phyloP scores from a whole-genome alignment of 495 filamentous ascomycete species.

The Platismatia glauca region DNA sequence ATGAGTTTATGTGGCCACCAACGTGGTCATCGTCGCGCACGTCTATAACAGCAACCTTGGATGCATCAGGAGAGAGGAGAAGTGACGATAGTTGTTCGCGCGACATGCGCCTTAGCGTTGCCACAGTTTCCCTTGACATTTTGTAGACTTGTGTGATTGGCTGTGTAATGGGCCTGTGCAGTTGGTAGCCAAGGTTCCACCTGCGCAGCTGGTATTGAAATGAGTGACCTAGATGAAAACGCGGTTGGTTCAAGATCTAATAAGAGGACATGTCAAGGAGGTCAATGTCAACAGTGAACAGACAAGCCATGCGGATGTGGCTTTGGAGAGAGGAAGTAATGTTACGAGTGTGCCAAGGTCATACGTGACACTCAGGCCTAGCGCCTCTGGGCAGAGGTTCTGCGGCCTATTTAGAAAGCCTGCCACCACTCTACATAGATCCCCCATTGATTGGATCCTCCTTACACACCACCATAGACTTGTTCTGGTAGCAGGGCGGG shows the following conservation, averaged over 20 bases:
- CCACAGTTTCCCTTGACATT: conserved; percentile 35
- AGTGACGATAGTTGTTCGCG: conserved; percentile 51
- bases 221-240: background rate
- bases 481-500: too few species aligned
- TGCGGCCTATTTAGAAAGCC: too few species aligned
- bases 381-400: too few species aligned
- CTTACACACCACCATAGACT: too few species aligned
- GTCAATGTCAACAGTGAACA: background rate
- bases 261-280: background rate
- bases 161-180: background rate
- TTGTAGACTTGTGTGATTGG: background rate
- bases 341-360: too few species aligned
- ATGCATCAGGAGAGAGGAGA: conserved; percentile 30
- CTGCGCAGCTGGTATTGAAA: background rate
- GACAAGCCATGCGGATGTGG: too few species aligned
- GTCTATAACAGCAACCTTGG: conserved; percentile 67
- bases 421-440: too few species aligned
- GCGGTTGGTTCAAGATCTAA: background rate
- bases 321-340: too few species aligned
- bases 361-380: too few species aligned
- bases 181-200: background rate
- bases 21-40: conserved; percentile 89
- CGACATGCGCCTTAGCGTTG: conserved; percentile 55
- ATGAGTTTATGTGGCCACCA: conserved; percentile 76
- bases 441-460: too few species aligned